Evolutionary conservation across 768 basidiomycete species (phyloP).

Genomic region (Hortiboletus flavorubellus): DNA sequence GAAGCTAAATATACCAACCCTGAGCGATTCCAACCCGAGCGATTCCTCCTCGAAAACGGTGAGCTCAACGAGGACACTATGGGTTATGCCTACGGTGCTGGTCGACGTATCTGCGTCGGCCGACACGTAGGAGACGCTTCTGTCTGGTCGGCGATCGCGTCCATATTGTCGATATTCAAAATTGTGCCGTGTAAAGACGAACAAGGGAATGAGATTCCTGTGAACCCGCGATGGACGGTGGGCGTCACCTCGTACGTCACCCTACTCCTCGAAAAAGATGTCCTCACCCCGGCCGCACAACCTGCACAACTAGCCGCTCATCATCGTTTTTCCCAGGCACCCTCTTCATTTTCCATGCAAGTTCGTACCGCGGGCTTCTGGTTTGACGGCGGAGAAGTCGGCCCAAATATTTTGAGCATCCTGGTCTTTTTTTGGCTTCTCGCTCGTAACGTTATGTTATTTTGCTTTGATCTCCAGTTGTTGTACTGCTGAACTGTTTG

Average conservation of each 20-base stretch:
- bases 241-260: constrained; percentile 28
- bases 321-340: constrained; percentile 11
- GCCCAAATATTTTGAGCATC: constrained; percentile 17
- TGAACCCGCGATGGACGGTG: constrained; percentile 21
- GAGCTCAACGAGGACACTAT: constrained; percentile 30
- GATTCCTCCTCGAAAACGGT: constrained; percentile 27
- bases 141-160: constrained; percentile 34
- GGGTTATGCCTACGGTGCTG: constrained; percentile 34
- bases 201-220: constrained; percentile 21
- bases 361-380: constrained; percentile 22
- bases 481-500: neutral
- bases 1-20: constrained; percentile 34
- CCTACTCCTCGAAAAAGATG: neutral
- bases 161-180: constrained; percentile 34
- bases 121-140: constrained; percentile 41
- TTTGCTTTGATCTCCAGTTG: neutral
- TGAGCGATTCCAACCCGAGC: constrained; percentile 35
- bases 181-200: constrained; percentile 30
- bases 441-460: neutral
- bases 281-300: neutral
- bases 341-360: constrained; percentile 25
- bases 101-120: constrained; percentile 40
- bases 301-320: neutral
- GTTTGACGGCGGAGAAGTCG: constrained; percentile 16
- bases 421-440: neutral